Base-by-base conservation (phyloP, 2,329 filamentous ascomycete species). In the Pseudogymnoascus sp. region DNA sequence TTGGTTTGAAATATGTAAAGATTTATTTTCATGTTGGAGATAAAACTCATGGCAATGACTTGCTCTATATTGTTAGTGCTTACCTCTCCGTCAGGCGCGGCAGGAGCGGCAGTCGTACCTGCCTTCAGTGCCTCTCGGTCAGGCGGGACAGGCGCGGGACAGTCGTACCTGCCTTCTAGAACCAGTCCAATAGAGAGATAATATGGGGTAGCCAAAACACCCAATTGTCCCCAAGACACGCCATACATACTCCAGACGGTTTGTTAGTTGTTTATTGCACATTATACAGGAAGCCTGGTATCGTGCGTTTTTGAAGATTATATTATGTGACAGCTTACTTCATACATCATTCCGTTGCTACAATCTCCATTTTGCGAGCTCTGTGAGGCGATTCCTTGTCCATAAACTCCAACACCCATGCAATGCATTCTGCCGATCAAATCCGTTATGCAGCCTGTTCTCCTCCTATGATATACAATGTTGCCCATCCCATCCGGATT, bases 401-500 rank as follows among this genome's bases (percentile, higher is more conserved):
- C 51, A 34, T 57, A 57, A 57, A 57, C 51, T 57, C 51, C 51
- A 34, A 19, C 16, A 19, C 51, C 51, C 51, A 34, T 57, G 51
- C 51, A 57, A 57, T 36, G 51, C 51, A 34, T 57, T 14, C 10
- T 36, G 51, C n/a, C 14, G 10, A 57, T 57, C 28, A 36, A 57
- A 57, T 36, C 51, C 51, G n/a, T 57, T 57, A 70, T 71, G 67
- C 65, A 37, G 25, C 63, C 37, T 14, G 10, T 60, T 62, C 25
- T 43, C 63, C 60, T 54, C 28, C 65, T 39, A 23, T 57, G 48
- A 34, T 63, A 37, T 34, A 61, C 63, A 39, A 66, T n/a, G 43
- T 64, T 63, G 25, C 43, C 60, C 54, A 37, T 60, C 21, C 21
- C 37, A 43, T 39, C 28, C 45, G 37, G n/a, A 19, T 54, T 23